Conservation (phyloP, 2,329 filamentous ascomycete genomes). For the Waltergamsia citrina region DNA sequence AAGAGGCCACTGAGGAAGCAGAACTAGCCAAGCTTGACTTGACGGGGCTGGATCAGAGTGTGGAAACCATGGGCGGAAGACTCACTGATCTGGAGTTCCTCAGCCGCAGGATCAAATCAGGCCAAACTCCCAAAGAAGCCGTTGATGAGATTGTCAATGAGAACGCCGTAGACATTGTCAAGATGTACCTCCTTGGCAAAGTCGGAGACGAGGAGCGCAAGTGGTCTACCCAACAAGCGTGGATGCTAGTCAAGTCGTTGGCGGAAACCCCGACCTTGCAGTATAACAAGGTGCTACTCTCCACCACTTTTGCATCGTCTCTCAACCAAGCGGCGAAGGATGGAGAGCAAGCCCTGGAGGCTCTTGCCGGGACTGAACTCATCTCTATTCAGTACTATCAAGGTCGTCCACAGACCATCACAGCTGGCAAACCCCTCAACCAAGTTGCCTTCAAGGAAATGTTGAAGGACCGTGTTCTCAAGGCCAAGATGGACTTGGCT, state of each 20-base stretch:
- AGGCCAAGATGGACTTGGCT: conserved; percentile 63
- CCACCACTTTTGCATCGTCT: conserved; percentile 60
- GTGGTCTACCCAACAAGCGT: conserved; percentile 82
- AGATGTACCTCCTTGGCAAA: conserved; percentile 76
- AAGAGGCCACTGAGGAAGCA: conserved; percentile 15
- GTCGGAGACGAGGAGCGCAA: conserved; percentile 37
- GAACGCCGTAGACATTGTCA: conserved; percentile 80
- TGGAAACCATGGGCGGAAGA: conserved; percentile 75
- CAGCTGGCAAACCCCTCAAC: conserved; percentile 78
- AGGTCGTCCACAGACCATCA: conserved; percentile 70
- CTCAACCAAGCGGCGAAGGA: conserved; percentile 36
- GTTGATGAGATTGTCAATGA: conserved; percentile 85
- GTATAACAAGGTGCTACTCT: conserved; percentile 79
- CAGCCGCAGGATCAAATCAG: conserved; percentile 78
- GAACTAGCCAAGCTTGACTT: conserved; percentile 34
- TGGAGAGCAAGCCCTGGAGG: conserved; percentile 68
- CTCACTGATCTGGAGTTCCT: conserved; percentile 95
- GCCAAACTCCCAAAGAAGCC: conserved; percentile 72
- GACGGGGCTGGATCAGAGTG: conserved; percentile 68
- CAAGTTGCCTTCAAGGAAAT: conserved; percentile 71
- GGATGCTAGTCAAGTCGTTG: conserved; percentile 76
- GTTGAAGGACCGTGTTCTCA: conserved; percentile 61
- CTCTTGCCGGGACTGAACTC: conserved; percentile 76
- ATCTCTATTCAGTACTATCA: conserved; percentile 65
- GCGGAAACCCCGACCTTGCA: conserved; percentile 58